Evolutionary conservation across 1,284 basidiomycete species (phyloP).

Genomic region (Trichosporon ovoides): DNA sequence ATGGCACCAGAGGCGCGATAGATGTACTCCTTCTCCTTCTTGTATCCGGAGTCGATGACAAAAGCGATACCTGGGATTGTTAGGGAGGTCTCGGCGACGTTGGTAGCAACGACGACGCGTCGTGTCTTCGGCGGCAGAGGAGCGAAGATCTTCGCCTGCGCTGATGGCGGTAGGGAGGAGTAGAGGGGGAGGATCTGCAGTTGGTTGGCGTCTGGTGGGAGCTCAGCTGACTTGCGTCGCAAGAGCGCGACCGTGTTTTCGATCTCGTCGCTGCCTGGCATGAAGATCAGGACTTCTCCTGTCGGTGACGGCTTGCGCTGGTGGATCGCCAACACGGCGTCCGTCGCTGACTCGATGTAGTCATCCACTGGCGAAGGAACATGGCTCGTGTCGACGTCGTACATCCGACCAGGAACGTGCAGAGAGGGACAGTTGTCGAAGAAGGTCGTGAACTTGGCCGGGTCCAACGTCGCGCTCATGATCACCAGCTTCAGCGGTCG

Average conservation of each 20-base stretch:
- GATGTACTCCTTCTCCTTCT: constrained; percentile 88
- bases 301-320: constrained; percentile 58
- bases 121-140: constrained; percentile 65
- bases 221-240: constrained; percentile 59
- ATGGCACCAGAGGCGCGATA: constrained; percentile 72
- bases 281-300: constrained; percentile 89
- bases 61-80: constrained; percentile 94
- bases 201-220: constrained; percentile 59
- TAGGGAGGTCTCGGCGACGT: constrained; percentile 97
- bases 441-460: constrained; percentile 85
- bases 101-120: constrained; percentile 89
- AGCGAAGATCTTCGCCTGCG: constrained; percentile 73
- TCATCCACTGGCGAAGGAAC: constrained; percentile 68
- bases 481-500: constrained; percentile 74
- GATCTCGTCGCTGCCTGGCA: constrained; percentile 95
- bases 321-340: constrained; percentile 88
- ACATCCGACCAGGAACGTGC: constrained; percentile 88
- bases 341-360: constrained; percentile 81
- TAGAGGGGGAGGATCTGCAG: constrained; percentile 74
- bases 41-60: constrained; percentile 91
- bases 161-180: constrained; percentile 70
- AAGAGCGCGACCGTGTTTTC: constrained; percentile 76
- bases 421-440: constrained; percentile 76
- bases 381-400: constrained; percentile 80
- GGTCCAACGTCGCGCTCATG: constrained; percentile 97